These are phyloP conservation scores for Posidonia australis DNA, from an alignment of 106 monocot species.

Conservation along the genomic window DNA sequence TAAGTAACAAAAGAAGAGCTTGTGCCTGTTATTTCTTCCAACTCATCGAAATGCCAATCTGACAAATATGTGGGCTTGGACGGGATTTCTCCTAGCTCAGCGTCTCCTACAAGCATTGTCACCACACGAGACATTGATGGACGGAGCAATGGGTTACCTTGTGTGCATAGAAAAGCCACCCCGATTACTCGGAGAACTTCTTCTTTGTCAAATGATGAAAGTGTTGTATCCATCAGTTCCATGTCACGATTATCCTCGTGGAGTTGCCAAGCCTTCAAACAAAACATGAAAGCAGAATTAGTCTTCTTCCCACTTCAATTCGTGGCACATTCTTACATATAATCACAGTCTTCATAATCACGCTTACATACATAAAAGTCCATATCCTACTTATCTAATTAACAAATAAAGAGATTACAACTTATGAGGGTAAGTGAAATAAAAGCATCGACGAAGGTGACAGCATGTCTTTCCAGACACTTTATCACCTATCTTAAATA, in stretches of 20 bases:
- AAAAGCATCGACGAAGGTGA: no score
- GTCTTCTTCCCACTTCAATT: not conserved
- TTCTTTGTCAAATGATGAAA: constrained; percentile 7
- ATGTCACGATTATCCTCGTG: constrained; percentile 16
- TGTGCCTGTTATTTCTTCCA: not conserved
- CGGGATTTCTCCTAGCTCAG: constrained; percentile 37
- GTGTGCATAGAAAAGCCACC: constrained; percentile 77
- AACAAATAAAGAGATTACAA: no score
- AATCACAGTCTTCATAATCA: no score
- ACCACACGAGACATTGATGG: constrained; percentile 85
- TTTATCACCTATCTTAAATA: no score
- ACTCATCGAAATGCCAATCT: constrained; percentile 44
- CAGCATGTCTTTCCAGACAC: no score
- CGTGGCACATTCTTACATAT: no score
- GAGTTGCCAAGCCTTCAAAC: constrained; percentile 13
- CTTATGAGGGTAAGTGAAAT: no score
- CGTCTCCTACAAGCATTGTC: constrained; percentile 74
- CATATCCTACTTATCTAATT: no score
- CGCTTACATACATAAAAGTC: no score
- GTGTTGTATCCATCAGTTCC: constrained; percentile 13
- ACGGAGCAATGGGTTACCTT: constrained; percentile 46
- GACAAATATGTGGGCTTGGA: constrained; percentile 61
- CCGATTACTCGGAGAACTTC: constrained; percentile 21
- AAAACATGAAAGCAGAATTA: not conserved
- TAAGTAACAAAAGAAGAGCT: not conserved